These are phyloP conservation scores for Fraxinus albicans DNA, from an alignment of 305 asterid genomes.

Conservation along the genomic window DNA sequence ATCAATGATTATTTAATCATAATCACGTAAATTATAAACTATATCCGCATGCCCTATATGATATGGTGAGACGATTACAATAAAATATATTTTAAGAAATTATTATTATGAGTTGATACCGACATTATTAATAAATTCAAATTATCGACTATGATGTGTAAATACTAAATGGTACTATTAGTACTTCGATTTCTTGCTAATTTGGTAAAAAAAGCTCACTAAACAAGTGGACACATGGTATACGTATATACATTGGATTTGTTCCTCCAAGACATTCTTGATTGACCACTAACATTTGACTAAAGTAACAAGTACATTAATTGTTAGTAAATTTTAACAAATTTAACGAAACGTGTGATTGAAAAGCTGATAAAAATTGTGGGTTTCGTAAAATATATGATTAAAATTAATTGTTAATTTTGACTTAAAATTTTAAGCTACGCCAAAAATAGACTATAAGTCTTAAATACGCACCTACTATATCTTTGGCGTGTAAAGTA, in stretches of 20 bases:
- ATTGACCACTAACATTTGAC: constrained; percentile 31
- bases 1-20: constrained; percentile 14
- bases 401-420: background rate
- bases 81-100: background rate
- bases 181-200: background rate
- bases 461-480: background rate
- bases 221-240: constrained; percentile 44
- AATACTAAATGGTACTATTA: background rate
- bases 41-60: constrained; percentile 25
- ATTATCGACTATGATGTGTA: background rate
- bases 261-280: constrained; percentile 9
- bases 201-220: background rate
- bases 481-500: background rate
- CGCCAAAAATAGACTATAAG: no score
- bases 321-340: no score
- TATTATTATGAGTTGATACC: background rate
- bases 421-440: background rate
- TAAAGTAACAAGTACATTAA: background rate
- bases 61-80: constrained; percentile 8
- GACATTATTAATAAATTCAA: background rate
- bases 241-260: constrained; percentile 17
- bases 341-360: no score
- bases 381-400: background rate
- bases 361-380: background rate
- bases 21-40: background rate